phyloP scores from a whole-genome alignment of 441 rosid species.

The Corymbia citriodora region DNA sequence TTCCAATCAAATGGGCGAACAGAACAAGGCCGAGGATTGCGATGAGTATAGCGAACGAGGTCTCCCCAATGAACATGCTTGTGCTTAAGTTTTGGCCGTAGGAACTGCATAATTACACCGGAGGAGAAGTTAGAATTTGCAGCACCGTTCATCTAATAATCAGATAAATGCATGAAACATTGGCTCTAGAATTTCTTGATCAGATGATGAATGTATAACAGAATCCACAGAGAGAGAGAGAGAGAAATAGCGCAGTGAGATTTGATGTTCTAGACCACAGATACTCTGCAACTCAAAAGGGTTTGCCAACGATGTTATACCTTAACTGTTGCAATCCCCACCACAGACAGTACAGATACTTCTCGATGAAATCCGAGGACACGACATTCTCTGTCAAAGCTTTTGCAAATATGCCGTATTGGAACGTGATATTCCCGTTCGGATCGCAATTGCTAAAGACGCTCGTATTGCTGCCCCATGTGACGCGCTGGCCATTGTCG shows the following conservation, averaged over 20 bases:
- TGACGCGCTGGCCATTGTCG: conserved; percentile 14
- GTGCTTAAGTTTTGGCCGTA: conserved; percentile 61
- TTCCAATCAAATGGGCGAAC: conserved; percentile 88
- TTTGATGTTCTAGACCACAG: neutral
- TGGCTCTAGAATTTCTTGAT: neutral
- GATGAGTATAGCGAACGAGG: conserved; percentile 73
- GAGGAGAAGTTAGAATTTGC: neutral
- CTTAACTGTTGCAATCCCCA: conserved; percentile 89
- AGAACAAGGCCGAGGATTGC: conserved; percentile 82
- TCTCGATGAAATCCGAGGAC: conserved; percentile 51
- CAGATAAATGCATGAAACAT: neutral
- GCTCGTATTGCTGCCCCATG: conserved; percentile 49
- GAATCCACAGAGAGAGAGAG: neutral
- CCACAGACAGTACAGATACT: conserved; percentile 83
- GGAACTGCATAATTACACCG: conserved; percentile 38
- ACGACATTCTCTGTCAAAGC: conserved; percentile 50
- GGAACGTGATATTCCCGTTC: conserved; percentile 16
- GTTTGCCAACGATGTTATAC: conserved; percentile 18
- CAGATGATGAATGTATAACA: neutral
- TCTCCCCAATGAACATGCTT: conserved; percentile 79
- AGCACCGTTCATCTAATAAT: neutral
- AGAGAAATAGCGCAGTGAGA: neutral
- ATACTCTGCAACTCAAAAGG: neutral
- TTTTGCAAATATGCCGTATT: conserved; percentile 58
- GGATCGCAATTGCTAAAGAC: conserved; percentile 65